Base-by-base conservation (phyloP, 345 rosid genomes). In the Populus alba region DNA sequence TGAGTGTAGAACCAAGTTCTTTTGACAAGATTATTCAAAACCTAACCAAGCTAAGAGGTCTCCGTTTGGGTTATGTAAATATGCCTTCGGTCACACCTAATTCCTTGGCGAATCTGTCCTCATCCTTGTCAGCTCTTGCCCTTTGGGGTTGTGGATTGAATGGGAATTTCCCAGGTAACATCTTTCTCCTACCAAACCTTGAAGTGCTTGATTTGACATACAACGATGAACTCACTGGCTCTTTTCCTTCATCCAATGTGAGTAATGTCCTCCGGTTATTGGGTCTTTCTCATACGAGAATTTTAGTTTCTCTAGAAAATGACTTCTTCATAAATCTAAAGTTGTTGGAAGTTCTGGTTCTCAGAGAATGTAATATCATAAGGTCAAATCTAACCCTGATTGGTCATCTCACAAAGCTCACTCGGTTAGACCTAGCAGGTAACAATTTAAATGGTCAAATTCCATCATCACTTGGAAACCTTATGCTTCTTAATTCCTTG, bases 71-170 rank as follows among this genome's bases (percentile, higher is more conserved):
- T 9, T 9, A 9, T 41, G 45, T 41, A 41, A 41, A 39, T 8
- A 39, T 39, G 43, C 2, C 2, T 39, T 8, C 8, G 43, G 43
- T 39, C 3, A 39, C 0, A 39, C 43, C 43, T 8, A 8, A 41
- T 41, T 41, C 45, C 45, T 41, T 41, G 2, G 5, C 15, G 4
- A 72, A 83, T 61, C 47, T 83, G 8, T 75, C 82, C 29, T 57
- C 66, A 31, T 79, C 80, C 8, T 27, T 79, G 23, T 61, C 41
- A 0, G 8, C 22, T 41, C 71, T 70, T 0, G 1, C 49, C 15
- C 80, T 78, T 2, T 0, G 0, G 1, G 2, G 13, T 23, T 79
- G 82, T 82, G 20, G n/a, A 13, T 62, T 79, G 65, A 2, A 7
- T 16, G 77, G 69, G 43, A 9, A 53, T 4, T 63, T 74, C 37